Evolutionary conservation across 176 grass and related monocot genomes (phyloP).

Genomic region (Elaeis guineensis): DNA sequence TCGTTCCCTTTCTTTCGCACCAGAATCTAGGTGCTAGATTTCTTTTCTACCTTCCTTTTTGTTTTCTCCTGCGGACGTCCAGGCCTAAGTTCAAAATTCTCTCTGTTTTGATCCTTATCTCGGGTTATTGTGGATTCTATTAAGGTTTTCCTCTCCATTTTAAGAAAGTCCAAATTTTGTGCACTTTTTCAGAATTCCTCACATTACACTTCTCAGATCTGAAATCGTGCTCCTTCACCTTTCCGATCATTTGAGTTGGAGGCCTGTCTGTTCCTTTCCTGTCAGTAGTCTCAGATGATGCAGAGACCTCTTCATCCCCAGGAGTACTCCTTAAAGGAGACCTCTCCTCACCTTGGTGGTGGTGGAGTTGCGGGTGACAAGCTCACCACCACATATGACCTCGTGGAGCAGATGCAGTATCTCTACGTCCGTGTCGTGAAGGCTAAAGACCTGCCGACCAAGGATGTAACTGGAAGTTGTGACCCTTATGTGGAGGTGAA

Average conservation of each 20-base stretch:
- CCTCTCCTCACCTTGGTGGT: conserved; percentile 40
- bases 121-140: too few species aligned
- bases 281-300: conserved; percentile 37
- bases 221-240: too few species aligned
- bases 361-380: conserved; percentile 48
- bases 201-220: too few species aligned
- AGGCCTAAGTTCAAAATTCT: too few species aligned
- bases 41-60: too few species aligned
- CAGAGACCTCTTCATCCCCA: conserved; percentile 45
- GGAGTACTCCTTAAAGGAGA: conserved; percentile 75
- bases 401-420: conserved; percentile 76
- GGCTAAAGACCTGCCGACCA: conserved; percentile 48
- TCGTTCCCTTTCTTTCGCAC: too few species aligned
- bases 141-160: too few species aligned
- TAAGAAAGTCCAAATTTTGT: too few species aligned
- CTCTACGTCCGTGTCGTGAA: conserved; percentile 67
- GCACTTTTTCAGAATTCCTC: too few species aligned
- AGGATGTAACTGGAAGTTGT: conserved; percentile 54
- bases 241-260: background rate
- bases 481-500: conserved; percentile 67
- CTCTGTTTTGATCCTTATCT: too few species aligned
- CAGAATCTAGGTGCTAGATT: too few species aligned
- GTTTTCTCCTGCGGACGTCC: too few species aligned
- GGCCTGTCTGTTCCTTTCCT: background rate
- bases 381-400: conserved; percentile 57